These are phyloP conservation scores for Umbelopsis isabellina DNA, from an alignment of 192 early-diverging fungal genomes.

Conservation along the genomic window DNA sequence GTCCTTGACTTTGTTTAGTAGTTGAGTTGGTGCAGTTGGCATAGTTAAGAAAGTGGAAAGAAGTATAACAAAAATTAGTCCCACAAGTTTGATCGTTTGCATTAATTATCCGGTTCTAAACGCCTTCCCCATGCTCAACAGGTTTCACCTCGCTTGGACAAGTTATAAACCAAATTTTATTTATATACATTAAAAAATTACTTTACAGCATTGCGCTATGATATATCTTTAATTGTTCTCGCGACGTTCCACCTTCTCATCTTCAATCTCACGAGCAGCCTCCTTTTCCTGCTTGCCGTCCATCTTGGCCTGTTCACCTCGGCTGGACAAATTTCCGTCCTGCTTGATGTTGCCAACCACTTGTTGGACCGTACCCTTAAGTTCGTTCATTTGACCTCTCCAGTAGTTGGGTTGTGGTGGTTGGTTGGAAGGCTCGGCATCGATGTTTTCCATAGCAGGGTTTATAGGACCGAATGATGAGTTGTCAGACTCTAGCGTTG, in stretches of 20 bases:
- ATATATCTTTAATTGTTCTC: neutral
- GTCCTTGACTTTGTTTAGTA: neutral
- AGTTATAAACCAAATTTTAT: neutral
- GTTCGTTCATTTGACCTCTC: slow-evolving; percentile 13
- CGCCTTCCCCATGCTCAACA: neutral
- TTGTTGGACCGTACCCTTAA: slow-evolving; percentile 9
- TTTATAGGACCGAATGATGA: slow-evolving; percentile 16
- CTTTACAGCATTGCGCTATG: neutral
- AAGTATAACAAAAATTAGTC: neutral
- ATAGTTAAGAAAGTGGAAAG: neutral
- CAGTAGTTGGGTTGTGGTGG: slow-evolving; percentile 1
- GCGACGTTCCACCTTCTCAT: slow-evolving; percentile 13
- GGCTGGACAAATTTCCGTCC: slow-evolving; percentile 1
- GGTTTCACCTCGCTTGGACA: slow-evolving; percentile 3
- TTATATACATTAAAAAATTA: neutral
- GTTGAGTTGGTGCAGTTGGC: neutral
- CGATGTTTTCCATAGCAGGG: slow-evolving; percentile 14
- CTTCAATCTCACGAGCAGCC: neutral
- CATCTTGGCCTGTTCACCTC: slow-evolving; percentile 7
- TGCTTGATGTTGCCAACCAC: slow-evolving; percentile 16
- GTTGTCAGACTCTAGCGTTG: neutral
- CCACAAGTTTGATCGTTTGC: neutral
- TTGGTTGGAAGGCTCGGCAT: neutral
- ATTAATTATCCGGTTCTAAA: neutral
- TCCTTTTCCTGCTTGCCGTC: slow-evolving; percentile 5